Base-by-base conservation (phyloP, 2,329 filamentous ascomycete species). In the Sporothrix brasiliensis region DNA sequence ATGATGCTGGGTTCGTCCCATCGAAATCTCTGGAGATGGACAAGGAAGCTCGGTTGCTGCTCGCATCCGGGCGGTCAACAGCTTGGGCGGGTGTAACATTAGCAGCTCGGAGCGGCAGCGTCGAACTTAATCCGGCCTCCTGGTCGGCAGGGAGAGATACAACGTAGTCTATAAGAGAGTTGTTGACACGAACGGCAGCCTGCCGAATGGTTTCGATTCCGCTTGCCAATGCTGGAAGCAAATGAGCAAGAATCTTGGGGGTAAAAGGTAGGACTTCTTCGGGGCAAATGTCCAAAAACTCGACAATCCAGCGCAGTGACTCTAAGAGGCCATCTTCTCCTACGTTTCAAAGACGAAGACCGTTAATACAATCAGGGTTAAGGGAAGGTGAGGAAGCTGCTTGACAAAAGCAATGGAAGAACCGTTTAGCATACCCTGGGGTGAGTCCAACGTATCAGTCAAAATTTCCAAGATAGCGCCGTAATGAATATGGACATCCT, bases 181-280 rank as follows among this genome's bases (percentile, higher is more conserved):
- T 91, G 77, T 99, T 99, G 72, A 98, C 94, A 76, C 92, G 88
- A 56, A 90, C 91, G 19, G 95, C 95, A 61, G 94, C 93, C 77
- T 93, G 89, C 63, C 94, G 91, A 73, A 98, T 96, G 56, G 90
- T 89, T 74, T 98, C 94, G 14, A 95, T 91, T 68, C 91, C 92
- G 77, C 94, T 97, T 5, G 94, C 94, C 87, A 99, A 93, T 39
- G 94, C 93, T 19, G 95, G 96, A 39, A 99, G 86, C 70, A 99
- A 91, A 76, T 97, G 92, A 1, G 93, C 93, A 56, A 99, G 83
- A 41, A 99, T 90, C 75, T 93, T 92, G 27, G 96, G 96, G 0
- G 97, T 95, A 79, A 98, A 98, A 4, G 92, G 92, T 54, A 99
- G 85, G 4, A 99, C 96, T 77, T 99, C 95, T 78, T 97, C 95